Percentiles rank a stretch among this genome's conserved stretches.
Evolutionary conservation across 768 basidiomycete species (phyloP).

Genomic region (Amanita jacksonii): DNA sequence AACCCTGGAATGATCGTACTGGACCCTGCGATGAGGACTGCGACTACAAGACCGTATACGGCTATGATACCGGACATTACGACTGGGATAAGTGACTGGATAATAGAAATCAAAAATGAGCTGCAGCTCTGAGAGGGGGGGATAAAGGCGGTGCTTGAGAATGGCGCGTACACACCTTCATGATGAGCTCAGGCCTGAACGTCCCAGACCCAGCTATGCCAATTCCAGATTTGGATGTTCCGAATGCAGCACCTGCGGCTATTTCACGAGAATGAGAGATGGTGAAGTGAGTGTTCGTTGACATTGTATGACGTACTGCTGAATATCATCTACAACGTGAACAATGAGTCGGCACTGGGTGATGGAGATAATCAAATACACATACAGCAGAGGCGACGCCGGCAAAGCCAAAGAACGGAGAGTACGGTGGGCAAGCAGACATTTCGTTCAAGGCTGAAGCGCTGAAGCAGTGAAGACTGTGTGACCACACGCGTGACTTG

Average conservation of each 20-base stretch:
- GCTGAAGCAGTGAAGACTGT: neutral
- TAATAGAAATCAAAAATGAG: too few relatives aligned
- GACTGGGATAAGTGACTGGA: constrained; percentile 94
- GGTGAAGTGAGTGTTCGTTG: constrained; percentile 1
- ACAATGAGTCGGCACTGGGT: neutral
- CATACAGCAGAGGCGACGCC: constrained; percentile 91
- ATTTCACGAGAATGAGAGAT: constrained; percentile 10
- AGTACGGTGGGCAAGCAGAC: constrained; percentile 83
- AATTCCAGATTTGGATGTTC: constrained; percentile 94
- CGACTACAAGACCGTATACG: constrained; percentile 93
- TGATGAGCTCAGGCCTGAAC: constrained; percentile 93
- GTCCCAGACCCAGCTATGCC: constrained; percentile 92
- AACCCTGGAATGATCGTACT: constrained; percentile 23
- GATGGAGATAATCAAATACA: constrained; percentile 6
- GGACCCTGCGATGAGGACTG: constrained; percentile 78
- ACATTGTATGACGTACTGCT: constrained; percentile 55
- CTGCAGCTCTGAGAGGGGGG: too few relatives aligned
- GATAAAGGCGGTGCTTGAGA: too few relatives aligned
- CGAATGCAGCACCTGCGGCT: constrained; percentile 94
- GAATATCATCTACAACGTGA: constrained; percentile 73
- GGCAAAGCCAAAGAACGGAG: constrained; percentile 96
- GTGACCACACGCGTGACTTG: neutral
- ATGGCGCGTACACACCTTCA: constrained; percentile 60
- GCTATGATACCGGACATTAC: constrained; percentile 99
- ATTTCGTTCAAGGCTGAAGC: constrained; percentile 22